Percentiles rank a stretch among this genome's conserved stretches.
Evolutionary conservation across 129 eudicot species (phyloP).

Genomic region (Rutidosis leptorrhynchoides): DNA sequence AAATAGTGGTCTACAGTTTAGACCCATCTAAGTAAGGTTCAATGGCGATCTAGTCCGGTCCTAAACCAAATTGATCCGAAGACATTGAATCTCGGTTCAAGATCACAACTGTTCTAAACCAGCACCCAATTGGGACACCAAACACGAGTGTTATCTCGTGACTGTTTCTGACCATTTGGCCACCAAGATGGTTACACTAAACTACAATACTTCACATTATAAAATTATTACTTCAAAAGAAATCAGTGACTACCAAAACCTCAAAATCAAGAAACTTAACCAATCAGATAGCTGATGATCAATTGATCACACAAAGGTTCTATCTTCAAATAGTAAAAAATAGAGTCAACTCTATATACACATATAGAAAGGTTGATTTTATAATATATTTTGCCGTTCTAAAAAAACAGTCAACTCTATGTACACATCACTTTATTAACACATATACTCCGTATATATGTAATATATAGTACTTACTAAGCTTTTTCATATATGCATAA

Average conservation of each 20-base stretch:
- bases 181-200: no score
- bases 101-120: neutral
- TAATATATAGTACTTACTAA: no score
- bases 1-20: neutral
- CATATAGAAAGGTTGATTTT: no score
- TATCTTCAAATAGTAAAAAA: neutral
- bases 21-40: neutral
- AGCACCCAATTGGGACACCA: neutral
- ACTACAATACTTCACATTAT: neutral
- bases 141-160: neutral
- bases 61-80: neutral
- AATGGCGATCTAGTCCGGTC: neutral
- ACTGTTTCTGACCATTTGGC: no score
- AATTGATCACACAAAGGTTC: neutral
- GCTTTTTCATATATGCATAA: neutral
- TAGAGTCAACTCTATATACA: constrained; percentile 7
- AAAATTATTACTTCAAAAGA: neutral
- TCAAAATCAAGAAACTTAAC: constrained; percentile 3
- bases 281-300: neutral
- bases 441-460: no score
- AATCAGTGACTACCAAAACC: constrained; percentile 7
- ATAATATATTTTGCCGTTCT: no score
- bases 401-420: no score
- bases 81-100: neutral
- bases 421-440: no score